A percentile compares a stretch with the other conserved stretches of the same genome.
Conservation (phyloP, 345 rosid species). For the Acer yangbiense region DNA sequence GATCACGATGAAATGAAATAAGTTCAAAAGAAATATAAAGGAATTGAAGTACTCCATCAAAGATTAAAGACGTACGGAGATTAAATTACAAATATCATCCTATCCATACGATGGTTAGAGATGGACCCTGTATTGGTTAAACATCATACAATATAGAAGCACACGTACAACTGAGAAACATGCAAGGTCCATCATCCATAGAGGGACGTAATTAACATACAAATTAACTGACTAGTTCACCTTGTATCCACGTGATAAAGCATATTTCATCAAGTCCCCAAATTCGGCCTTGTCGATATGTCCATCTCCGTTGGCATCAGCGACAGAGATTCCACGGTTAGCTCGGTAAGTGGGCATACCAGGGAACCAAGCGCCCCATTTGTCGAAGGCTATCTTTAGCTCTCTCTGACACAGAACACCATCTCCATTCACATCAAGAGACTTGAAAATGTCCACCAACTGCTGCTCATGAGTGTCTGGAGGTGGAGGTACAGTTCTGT, state of each 20-base stretch:
- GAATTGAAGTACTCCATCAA: no score
- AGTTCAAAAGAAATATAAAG: no score
- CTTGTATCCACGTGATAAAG: slow-evolving; percentile 1
- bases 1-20: no score
- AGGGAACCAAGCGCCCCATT: not conserved
- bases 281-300: not conserved
- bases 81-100: no score
- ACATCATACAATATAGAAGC: no score
- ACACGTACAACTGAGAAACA: not conserved
- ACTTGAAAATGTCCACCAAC: not conserved
- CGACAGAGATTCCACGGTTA: not conserved
- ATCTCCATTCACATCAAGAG: not conserved
- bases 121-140: no score
- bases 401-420: not conserved
- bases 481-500: no score
- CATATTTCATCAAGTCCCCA: slow-evolving; percentile 4
- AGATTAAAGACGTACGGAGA: no score
- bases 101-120: no score
- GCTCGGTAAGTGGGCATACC: not conserved
- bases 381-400: not conserved
- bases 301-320: slow-evolving; percentile 15
- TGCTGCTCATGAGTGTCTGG: no score
- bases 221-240: no score
- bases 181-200: not conserved
- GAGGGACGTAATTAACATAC: no score